phyloP scores from a whole-genome alignment of 108 stramenopile species.

The Nannochloropsis oceanica region DNA sequence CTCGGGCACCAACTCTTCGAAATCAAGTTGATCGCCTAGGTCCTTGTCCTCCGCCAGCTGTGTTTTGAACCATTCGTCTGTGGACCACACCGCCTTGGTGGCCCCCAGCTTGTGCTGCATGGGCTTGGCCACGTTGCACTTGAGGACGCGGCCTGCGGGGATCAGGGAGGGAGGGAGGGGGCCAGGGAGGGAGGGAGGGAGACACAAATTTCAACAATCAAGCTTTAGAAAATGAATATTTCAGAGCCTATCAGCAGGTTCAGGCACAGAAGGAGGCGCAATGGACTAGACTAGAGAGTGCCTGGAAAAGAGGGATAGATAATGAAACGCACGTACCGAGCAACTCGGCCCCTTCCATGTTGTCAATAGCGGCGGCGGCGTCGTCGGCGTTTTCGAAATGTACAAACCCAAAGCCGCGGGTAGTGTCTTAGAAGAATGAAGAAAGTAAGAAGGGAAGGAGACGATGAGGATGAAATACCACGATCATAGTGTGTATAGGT shows the following conservation, averaged over 20 bases:
- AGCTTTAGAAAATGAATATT: neutral
- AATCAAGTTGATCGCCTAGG: too few species aligned
- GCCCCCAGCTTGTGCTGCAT: conserved; percentile 46
- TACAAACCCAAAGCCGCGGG: conserved; percentile 78
- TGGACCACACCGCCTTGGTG: conserved; percentile 40
- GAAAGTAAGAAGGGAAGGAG: neutral
- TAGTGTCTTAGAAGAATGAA: neutral
- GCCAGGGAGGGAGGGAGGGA: neutral
- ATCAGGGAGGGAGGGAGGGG: neutral
- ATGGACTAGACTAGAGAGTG: neutral
- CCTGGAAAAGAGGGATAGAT: neutral
- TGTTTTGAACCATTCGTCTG: conserved; percentile 34
- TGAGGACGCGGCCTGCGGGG: conserved; percentile 49
- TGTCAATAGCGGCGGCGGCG: conserved; percentile 78
- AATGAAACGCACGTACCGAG: neutral
- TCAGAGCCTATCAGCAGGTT: too few species aligned
- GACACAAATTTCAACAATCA: too few species aligned
- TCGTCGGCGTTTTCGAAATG: conserved; percentile 68
- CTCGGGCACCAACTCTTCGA: too few species aligned
- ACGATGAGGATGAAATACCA: neutral
- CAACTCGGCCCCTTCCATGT: conserved; percentile 60
- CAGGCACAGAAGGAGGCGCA: too few species aligned
- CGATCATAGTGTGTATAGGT: neutral
- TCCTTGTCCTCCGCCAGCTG: conserved; percentile 26
- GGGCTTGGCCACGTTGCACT: conserved; percentile 65